Evolutionary conservation across 192 early-diverging fungal genomes (phyloP), one percentile per base, ranked within the genome.

Genomic region (Coemansia biformis): DNA sequence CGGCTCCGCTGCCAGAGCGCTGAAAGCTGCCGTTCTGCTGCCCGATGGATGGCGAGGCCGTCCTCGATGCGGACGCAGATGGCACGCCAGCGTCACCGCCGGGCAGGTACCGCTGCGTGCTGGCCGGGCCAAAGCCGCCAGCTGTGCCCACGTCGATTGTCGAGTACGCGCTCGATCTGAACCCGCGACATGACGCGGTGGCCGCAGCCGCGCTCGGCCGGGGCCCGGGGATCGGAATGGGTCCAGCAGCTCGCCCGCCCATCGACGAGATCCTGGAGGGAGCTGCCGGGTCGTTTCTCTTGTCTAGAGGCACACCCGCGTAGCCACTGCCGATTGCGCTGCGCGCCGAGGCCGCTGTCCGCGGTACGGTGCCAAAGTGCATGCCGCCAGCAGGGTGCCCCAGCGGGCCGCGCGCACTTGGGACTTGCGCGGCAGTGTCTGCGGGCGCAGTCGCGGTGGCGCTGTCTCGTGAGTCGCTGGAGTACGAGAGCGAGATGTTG

Each of bases 401-500:
- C n/a, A n/a, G n/a, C n/a, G n/a, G n/a, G n/a, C n/a, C 26, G 7
- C 26, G 26, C 26, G 26, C 26, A 28, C 26, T 28, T 7, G 7
- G 7, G 29, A 10, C 29, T 10, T 30, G 29, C 3, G 29, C 29
- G 5, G 29, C 29, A 30, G 23, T 3, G 22, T 43, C 14, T 13
- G 13, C 23, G 13, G 23, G 5, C 29, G 29, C 7, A 1, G 29
- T 10, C 5, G 29, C 29, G 29, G 7, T 30, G 29, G 7, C 29
- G 29, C 9, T 51, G 29, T 54, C 51, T 18, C 43, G 33, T 1
- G 57, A 43, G 17, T 68, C 57, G 22, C 23, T 38, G 17, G 57
- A 46, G 35, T 47, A 54, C 9, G 53, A 56, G 8, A 43, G 48
- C 26, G 58, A 22, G 26, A 48, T 60, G 26, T 32, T 34, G n/a